Evolutionary conservation across 148 eudicot species (phyloP).

Genomic region (Camellia japonica): DNA sequence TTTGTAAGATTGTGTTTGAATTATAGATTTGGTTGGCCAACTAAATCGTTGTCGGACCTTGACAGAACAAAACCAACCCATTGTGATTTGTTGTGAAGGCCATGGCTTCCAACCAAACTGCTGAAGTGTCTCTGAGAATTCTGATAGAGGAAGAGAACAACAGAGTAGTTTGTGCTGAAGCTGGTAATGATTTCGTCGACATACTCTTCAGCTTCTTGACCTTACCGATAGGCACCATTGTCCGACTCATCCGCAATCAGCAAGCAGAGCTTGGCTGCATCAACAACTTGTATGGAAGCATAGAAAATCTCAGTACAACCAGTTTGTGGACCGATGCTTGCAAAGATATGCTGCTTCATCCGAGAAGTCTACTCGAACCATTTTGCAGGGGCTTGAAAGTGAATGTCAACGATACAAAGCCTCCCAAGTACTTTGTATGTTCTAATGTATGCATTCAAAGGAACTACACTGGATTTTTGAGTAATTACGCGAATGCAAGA

Average conservation of each 20-base stretch:
- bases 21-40: too few species aligned
- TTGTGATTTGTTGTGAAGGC: background rate
- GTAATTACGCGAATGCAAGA: background rate
- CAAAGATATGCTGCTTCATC: background rate
- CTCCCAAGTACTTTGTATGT: background rate
- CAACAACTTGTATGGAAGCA: background rate
- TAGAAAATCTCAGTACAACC: background rate
- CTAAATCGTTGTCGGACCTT: too few species aligned
- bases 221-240: constrained; percentile 1
- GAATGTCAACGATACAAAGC: background rate
- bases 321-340: background rate
- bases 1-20: too few species aligned
- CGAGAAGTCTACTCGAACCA: background rate
- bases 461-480: background rate
- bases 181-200: background rate
- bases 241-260: background rate
- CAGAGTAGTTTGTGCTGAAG: background rate
- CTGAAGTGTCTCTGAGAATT: background rate
- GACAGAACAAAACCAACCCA: too few species aligned
- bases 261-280: background rate
- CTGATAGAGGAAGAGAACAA: background rate
- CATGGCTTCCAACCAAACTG: background rate
- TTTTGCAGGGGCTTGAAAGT: constrained; percentile 1
- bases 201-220: background rate
- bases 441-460: background rate